Base-by-base conservation (phyloP, 73 alveolate genomes). In the Effrenium voratum region DNA sequence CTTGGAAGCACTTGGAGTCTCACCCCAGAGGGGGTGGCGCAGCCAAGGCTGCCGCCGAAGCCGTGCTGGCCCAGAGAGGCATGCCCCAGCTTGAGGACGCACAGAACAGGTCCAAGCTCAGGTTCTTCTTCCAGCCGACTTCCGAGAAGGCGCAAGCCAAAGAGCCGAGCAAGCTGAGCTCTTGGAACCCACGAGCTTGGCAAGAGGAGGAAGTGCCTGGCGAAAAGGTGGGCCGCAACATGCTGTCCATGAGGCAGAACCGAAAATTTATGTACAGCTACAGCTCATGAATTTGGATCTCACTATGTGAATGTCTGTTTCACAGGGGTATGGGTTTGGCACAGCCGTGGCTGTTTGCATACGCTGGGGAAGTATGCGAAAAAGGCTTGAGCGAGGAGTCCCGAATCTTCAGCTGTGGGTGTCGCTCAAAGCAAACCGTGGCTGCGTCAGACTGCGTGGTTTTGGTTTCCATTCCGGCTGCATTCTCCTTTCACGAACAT, bases 171-270 rank as follows among this genome's bases (percentile, higher is more conserved):
- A 63, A 87, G 85, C 26, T 90, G 59, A 30, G 76, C 15, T 79
- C 44, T 32, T 90, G 97, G 97, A 90, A 90, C 34, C 68, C 97
- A 4, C 80, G 97, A 30, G 41, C 86, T 22, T 90, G 97, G 97
- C n/a, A n/a, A n/a, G 97, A 90, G 76, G 87, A 44, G n/a, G 97
- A 90, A 15, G 41, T 50, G 12, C 59, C 36, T 12, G 77, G 16
- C 5, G 49, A 12, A 12, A 8, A 26, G 32, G 47, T 30, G 66
- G 76, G 87, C 28, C 59, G 47, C 52, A 90, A 90, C 34, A 26
- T 40, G 43, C 88, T 90, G 75, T 90, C 97, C 43, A 66, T 90
- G 32, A 32, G 82, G 34, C n/a, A n/a, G n/a, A 72, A 72, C 49
- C 82, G 80, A n/a, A 34, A 36, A 30, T 0, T 36, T 30, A 34